phyloP scores from a whole-genome alignment of 2,329 filamentous ascomycete genomes.

The Fusarium kyushuense region DNA sequence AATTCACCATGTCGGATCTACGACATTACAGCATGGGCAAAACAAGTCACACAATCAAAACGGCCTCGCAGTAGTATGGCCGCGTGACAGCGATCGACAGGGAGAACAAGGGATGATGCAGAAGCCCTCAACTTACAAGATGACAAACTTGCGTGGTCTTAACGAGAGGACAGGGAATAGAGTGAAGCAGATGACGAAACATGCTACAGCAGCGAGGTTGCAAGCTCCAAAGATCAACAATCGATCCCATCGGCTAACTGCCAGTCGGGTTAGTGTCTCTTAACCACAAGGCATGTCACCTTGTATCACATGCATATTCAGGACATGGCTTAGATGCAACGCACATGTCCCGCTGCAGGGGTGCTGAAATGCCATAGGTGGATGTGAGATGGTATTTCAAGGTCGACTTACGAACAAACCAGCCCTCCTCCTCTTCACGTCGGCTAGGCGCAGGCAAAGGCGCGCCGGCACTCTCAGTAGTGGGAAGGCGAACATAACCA shows the following conservation, averaged over 20 bases:
- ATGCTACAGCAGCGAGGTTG: constrained; percentile 87
- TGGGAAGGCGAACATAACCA: constrained; percentile 92
- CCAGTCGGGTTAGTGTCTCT: constrained; percentile 53
- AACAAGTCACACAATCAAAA: constrained; percentile 28
- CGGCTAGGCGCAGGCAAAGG: constrained; percentile 86
- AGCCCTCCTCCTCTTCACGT: constrained; percentile 94
- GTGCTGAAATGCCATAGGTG: constrained; percentile 48
- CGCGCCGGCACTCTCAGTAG: constrained; percentile 83
- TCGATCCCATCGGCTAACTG: constrained; percentile 98
- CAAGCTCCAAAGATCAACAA: constrained; percentile 91
- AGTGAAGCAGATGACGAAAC: constrained; percentile 93
- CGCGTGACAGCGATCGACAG: constrained; percentile 36
- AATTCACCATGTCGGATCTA: constrained; percentile 28
- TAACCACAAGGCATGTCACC: constrained; percentile 58
- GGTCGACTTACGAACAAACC: constrained; percentile 87
- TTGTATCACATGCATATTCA: constrained; percentile 58
- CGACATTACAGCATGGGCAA: constrained; percentile 35
- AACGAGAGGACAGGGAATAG: constrained; percentile 86
- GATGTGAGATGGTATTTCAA: constrained; percentile 34
- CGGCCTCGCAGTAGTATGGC: constrained; percentile 11
- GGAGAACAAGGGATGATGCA: constrained; percentile 18
- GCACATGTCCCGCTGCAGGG: constrained; percentile 63
- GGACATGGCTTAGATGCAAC: constrained; percentile 53
- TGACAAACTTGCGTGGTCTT: constrained; percentile 92
- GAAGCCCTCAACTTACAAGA: constrained; percentile 78